phyloP scores from a whole-genome alignment of 1,284 basidiomycete genomes.

The Malassezia sympodialis region DNA sequence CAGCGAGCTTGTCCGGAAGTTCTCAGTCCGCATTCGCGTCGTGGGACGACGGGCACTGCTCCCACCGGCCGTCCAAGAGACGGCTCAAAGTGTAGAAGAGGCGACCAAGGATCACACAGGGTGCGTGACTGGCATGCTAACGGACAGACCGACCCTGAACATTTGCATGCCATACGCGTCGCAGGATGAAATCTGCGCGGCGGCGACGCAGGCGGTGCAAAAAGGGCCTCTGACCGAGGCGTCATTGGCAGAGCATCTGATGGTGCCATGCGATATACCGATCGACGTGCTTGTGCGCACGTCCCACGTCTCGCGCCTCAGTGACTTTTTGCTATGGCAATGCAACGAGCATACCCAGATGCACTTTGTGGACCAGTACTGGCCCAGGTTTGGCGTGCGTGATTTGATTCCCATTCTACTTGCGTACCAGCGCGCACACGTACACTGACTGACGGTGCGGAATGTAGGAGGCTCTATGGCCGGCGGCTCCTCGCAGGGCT shows the following conservation, averaged over 20 bases:
- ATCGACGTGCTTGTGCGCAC: conserved; percentile 86
- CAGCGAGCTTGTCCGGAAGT: conserved; percentile 50
- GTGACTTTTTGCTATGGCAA: conserved; percentile 88
- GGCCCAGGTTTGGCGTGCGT: conserved; percentile 85
- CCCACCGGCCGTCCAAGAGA: conserved; percentile 63
- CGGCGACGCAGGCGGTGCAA: background rate
- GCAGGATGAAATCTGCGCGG: conserved; percentile 67
- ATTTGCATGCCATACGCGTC: conserved; percentile 90
- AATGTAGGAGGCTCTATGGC: conserved; percentile 15
- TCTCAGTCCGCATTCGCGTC: conserved; percentile 76
- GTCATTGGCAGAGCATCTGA: conserved; percentile 25
- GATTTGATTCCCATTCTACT: conserved; percentile 77
- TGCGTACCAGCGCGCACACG: conserved; percentile 60
- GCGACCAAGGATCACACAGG: conserved; percentile 65
- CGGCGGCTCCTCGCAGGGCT: conserved; percentile 7
- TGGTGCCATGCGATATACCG: conserved; percentile 53
- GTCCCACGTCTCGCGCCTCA: conserved; percentile 77
- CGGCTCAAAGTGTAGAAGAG: conserved; percentile 64
- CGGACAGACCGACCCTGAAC: conserved; percentile 70
- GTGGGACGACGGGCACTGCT: conserved; percentile 69
- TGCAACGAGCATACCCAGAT: conserved; percentile 71
- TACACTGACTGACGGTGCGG: background rate
- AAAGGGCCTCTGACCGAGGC: conserved; percentile 4
- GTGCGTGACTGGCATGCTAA: conserved; percentile 51
- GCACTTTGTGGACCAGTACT: conserved; percentile 81